Conservation (phyloP, 148 eudicot species). For the Vaccinium corymbosum region DNA sequence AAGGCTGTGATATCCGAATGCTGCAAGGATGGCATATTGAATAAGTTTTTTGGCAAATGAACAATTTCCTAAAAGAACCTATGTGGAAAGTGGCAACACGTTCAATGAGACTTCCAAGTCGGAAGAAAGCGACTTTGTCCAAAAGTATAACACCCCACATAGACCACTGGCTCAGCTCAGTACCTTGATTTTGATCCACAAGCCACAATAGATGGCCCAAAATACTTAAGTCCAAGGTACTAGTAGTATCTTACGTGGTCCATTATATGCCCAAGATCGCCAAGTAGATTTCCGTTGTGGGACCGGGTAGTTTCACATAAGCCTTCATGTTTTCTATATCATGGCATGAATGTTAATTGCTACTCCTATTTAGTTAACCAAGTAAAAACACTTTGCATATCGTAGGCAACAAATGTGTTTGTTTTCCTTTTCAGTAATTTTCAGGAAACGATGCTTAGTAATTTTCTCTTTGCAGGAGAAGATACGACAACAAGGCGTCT, state of each 20-base stretch:
- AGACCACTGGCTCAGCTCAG: too few species aligned
- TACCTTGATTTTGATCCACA: too few species aligned
- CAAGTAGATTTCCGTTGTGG: too few species aligned
- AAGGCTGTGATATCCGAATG: neutral
- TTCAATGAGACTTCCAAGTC: neutral
- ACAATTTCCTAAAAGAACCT: neutral
- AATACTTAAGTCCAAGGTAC: too few species aligned
- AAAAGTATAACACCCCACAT: neutral
- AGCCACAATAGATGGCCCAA: too few species aligned
- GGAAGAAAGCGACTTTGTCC: neutral
- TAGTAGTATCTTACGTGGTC: too few species aligned
- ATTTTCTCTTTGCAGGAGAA: conserved; percentile 47
- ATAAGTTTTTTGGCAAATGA: neutral
- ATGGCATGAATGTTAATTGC: neutral
- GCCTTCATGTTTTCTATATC: neutral
- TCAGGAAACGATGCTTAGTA: neutral
- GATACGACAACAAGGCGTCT: conserved; percentile 56
- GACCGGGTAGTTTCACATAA: neutral
- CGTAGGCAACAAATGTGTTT: neutral
- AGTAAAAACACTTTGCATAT: neutral
- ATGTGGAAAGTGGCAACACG: neutral
- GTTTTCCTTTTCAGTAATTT: neutral
- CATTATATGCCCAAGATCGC: too few species aligned
- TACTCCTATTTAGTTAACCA: neutral
- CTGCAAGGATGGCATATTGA: neutral